These are phyloP conservation scores for Spergularia azorica DNA, from an alignment of 179 eudicot genomes.

Conservation along the genomic window DNA sequence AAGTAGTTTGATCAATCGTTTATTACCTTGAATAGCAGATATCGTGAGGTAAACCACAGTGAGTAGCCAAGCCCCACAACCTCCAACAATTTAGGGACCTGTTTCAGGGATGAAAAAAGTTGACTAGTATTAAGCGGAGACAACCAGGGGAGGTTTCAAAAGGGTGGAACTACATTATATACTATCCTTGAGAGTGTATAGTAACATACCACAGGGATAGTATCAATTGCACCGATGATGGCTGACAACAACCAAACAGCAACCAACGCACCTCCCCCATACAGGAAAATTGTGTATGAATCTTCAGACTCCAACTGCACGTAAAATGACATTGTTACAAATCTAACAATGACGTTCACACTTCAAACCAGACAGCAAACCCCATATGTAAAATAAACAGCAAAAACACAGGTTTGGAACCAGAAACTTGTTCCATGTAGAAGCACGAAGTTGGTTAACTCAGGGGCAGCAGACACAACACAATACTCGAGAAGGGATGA, in stretches of 20 bases:
- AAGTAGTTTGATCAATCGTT: too few relatives aligned
- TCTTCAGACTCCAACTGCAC: slow-evolving; percentile 63
- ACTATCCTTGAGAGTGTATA: not conserved
- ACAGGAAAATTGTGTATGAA: slow-evolving; percentile 44
- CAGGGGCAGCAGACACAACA: too few relatives aligned
- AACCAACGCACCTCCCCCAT: slow-evolving; percentile 56
- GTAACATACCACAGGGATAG: slow-evolving; percentile 68
- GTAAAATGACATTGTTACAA: not conserved
- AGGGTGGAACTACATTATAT: not conserved
- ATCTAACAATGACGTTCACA: too few relatives aligned
- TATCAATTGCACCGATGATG: slow-evolving; percentile 66
- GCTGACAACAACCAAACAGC: slow-evolving; percentile 63
- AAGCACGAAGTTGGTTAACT: too few relatives aligned
- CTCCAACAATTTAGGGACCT: slow-evolving; percentile 78
- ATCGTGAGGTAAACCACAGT: slow-evolving; percentile 82
- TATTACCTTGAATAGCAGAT: slow-evolving; percentile 75
- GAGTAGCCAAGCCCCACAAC: slow-evolving; percentile 78
- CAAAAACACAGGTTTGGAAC: too few relatives aligned
- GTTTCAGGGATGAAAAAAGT: slow-evolving; percentile 3
- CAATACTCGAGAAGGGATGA: too few relatives aligned
- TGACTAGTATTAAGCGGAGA: not conserved
- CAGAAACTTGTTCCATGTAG: too few relatives aligned
- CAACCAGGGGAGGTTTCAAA: not conserved
- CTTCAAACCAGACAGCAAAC: too few relatives aligned
- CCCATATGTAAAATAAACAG: too few relatives aligned